Evolutionary conservation across 306 rosid genomes (phyloP), one percentile per base, ranked within the genome.

Genomic region (Cucurbita moschata): DNA sequence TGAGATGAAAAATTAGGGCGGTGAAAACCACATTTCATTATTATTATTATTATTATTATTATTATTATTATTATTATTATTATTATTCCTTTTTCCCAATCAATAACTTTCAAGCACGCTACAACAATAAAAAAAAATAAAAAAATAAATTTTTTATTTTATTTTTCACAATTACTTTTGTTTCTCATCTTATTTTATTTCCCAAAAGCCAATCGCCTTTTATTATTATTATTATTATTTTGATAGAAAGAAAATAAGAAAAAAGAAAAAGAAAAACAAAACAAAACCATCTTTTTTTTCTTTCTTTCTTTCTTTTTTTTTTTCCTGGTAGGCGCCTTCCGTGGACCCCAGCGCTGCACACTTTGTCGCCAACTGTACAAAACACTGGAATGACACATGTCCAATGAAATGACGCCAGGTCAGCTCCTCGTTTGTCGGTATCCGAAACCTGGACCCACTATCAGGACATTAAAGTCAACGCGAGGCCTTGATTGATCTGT

Each of bases 401-500:
- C 44, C 10, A 70, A 70, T 50, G 0, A 30, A 35, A 51, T 2
- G 0, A 0, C 0, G 30, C 47, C 74, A 50, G 60, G 74, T 70
- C 60, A 8, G 42, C 10, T 4, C 4, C 8, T 51, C 43, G 0
- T 69, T 70, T 70, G 74, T 53, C 59, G 74, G 74, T 70, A 70
- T 70, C 44, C 59, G 26, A 15, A 49, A 14, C 15, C 30, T 18
- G 54, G 74, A 46, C 2, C 59, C 30, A 70, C 60, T 30, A 23
- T 26, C 47, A 47, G 7, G 79, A 52, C 47, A 23, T 13, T 7
- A 46, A 81, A 81, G 84, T 81, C 84, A 81, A 71, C 79, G 57
- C 46, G 23, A 72, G n/a, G 84, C 30, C 42, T 77, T 81, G 61
- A 81, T 81, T 81, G 72, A 77, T 51, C 61, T 57, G 77, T 70